Base-by-base conservation (phyloP, 768 basidiomycete genomes). In the Psilocybe cyanescens region DNA sequence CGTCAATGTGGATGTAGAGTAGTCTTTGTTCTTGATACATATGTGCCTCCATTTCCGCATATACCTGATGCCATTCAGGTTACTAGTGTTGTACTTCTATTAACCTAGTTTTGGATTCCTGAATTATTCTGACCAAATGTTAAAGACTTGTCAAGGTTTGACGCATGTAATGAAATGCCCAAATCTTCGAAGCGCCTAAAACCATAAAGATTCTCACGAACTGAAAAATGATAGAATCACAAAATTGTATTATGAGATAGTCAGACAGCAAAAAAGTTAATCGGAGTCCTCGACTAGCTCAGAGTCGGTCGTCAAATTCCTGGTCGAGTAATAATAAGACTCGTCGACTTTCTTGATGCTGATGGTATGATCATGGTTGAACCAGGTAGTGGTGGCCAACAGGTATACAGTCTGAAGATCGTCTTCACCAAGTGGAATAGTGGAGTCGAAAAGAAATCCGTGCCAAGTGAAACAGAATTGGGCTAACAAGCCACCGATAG, bases 1-100 rank as follows among this genome's bases (percentile, higher is more conserved):
- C 62, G 77, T 89, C 70, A 94, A 91, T 65, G 78, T 94, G 44
- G 86, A 86, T 70, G 83, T 92, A 63, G 88, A 91, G 60, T 91
- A 82, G 16, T 24, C 6, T 33, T 19, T 53, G n/a, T 4, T 31
- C 14, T 51, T 8, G 28, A 2, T 30, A 28, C 19, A 29, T 48
- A 4, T 51, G 5, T 28, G 9, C 29, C 49, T 17, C 8, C 12
- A 28, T 28, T 49, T 49, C 17, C 24, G 24, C 24, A 24, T 24
- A 24, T 24, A 24, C 24, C 2, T 24, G 24, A 24, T 24, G 24
- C 24, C 24, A 24, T 24, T 24, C 24, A 2, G 24, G 24, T 24
- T 24, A 24, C 24, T 29, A 49, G 11, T 29, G 14, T 11, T 31
- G 30, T 44, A 44, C n/a, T 44, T 35, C 33, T 35, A 35, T 11